Base-by-base conservation (phyloP, 2,329 filamentous ascomycete species). In the Paramyrothecium roridum region DNA sequence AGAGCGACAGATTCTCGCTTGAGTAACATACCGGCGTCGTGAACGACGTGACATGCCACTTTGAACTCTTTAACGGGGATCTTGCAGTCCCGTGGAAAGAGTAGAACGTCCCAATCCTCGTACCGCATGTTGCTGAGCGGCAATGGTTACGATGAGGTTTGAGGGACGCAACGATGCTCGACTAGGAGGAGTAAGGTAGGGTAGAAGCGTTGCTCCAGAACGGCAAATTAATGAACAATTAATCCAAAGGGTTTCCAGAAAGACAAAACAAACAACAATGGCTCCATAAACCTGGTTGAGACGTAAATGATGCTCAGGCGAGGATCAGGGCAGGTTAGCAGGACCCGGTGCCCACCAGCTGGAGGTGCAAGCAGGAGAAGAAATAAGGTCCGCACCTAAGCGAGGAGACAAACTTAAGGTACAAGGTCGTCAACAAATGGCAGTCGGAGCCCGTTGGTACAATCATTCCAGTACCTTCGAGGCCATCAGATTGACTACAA, bases 31-130 rank as follows among this genome's bases (percentile, higher is more conserved):
- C 78, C 77, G 50, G 68, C 55, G 64, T 83, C 80, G 7, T 78
- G 75, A n/a, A 86, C 81, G 33, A 88, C 84, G 68, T 89, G 88
- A 69, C 90, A 96, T 57, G 84, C 80, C 8, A 90, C 90, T 66
- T 86, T 87, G 79, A 95, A 96, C 72, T 96, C 91, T 70, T 90
- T 89, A 54, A 93, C 72, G 1, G 91, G 91, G 13, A 88, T 69
- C 63, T 85, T 86, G 63, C 80, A 85, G 57, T 82, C 80, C 58
- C 71, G 72, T 0, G 90, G 87, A 68, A 96, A 96, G 58, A 96
- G 78, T 47, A 96, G 83, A 54, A 95, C 82, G 65, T 96, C 91
- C 91, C 91, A 96, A 65, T 91, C 86, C 63, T 91, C 83, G 78
- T 89, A 96, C 56, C 91, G 86, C 91, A 96, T 96, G 19, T 52